phyloP scores from a whole-genome alignment of 2,329 filamentous ascomycete species.

The Lasiodiplodia sp. region DNA sequence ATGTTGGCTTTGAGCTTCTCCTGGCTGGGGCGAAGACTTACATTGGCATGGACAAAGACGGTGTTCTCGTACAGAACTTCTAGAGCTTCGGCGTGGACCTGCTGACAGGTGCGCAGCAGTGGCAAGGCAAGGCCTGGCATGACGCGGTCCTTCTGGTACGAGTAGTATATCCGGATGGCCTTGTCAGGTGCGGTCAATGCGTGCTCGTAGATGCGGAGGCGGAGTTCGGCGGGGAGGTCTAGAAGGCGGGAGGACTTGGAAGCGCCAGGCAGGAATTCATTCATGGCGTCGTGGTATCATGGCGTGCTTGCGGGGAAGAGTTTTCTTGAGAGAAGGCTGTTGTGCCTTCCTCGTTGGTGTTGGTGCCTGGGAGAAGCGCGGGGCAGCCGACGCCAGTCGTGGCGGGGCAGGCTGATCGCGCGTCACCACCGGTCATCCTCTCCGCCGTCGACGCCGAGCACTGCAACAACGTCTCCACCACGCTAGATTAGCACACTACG shows the following conservation, averaged over 20 bases:
- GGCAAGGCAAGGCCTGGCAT: background rate
- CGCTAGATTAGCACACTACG: background rate
- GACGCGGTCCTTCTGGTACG: constrained; percentile 7
- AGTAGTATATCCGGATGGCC: constrained; percentile 24
- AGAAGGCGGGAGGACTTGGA: constrained; percentile 50
- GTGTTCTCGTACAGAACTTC: constrained; percentile 54
- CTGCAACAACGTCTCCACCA: background rate
- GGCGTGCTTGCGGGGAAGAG: too few relatives aligned
- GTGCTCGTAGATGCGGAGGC: constrained; percentile 51
- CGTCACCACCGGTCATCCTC: background rate
- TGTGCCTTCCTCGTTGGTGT: too few relatives aligned
- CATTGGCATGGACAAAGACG: constrained; percentile 40
- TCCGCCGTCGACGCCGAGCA: background rate
- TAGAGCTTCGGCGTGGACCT: constrained; percentile 53
- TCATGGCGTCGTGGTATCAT: background rate
- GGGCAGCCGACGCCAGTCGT: too few relatives aligned
- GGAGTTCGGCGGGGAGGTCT: constrained; percentile 55
- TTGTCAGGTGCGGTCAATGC: constrained; percentile 43
- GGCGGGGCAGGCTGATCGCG: too few relatives aligned
- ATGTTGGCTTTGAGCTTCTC: background rate
- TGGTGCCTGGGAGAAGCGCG: too few relatives aligned
- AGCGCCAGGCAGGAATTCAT: background rate
- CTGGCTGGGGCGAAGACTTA: background rate
- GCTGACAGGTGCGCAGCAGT: constrained; percentile 32
- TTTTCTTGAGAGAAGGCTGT: too few relatives aligned